phyloP scores from a whole-genome alignment of 1,139 yeast genomes.

The Magnusiomyces ingens region DNA sequence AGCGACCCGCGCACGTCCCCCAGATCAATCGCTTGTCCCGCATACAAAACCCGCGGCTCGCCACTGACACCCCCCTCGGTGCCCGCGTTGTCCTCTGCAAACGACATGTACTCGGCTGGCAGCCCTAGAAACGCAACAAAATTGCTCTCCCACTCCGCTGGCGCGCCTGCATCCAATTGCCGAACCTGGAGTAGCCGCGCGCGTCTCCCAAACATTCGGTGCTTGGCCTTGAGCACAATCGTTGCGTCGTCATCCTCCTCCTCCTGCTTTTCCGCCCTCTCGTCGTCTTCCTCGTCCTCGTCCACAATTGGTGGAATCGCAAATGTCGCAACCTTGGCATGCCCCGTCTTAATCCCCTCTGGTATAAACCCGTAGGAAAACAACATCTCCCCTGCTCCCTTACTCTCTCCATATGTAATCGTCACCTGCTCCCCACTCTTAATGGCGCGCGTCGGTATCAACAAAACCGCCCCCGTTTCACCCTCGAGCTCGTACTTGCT shows the following conservation, averaged over 20 bases:
- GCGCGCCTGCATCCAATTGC: not conserved
- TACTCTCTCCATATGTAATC: slow-evolving; percentile 34
- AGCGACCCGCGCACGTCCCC: slow-evolving; percentile 41
- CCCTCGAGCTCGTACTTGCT: slow-evolving; percentile 31
- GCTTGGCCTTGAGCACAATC: slow-evolving; percentile 14
- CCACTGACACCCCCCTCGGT: not conserved
- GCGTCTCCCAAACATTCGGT: slow-evolving; percentile 11
- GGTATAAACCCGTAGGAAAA: slow-evolving; percentile 39
- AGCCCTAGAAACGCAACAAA: slow-evolving; percentile 10
- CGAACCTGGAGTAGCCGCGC: slow-evolving; percentile 8
- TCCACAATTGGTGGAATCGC: slow-evolving; percentile 22
- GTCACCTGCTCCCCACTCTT: slow-evolving; percentile 26
- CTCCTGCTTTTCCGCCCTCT: slow-evolving; percentile 1
- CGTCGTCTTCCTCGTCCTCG: slow-evolving; percentile 15
- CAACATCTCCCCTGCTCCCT: slow-evolving; percentile 34
- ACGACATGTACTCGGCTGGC: slow-evolving; percentile 9
- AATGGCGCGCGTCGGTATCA: slow-evolving; percentile 17
- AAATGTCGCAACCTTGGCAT: slow-evolving; percentile 19
- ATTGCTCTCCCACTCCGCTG: slow-evolving; percentile 7
- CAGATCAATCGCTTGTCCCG: slow-evolving; percentile 31
- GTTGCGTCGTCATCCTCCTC: slow-evolving; percentile 16
- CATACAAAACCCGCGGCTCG: slow-evolving; percentile 2
- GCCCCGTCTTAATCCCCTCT: not conserved
- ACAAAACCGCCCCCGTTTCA: slow-evolving; percentile 23
- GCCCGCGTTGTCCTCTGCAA: not conserved